Percentiles rank a stretch among this genome's conserved stretches.
Evolutionary conservation across 345 rosid species (phyloP).

Genomic region (Erysimum cheiranthoides): DNA sequence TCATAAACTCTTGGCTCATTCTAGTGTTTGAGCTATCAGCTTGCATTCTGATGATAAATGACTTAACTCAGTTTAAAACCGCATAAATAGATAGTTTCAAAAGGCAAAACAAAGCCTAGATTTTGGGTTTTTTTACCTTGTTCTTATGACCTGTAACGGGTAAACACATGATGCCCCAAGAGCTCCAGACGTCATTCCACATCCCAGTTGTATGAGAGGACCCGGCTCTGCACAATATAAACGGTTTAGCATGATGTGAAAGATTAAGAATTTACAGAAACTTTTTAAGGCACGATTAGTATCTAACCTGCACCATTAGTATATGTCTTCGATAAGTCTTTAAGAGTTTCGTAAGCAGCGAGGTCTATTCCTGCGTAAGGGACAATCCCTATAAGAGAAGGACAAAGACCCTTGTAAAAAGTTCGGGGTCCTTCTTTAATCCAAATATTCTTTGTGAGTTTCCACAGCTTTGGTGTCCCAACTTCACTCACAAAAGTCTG

Average conservation of each 20-base stretch:
- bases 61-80: constrained; percentile 10
- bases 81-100: not conserved
- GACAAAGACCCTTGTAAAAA: constrained; percentile 89
- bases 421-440: constrained; percentile 92
- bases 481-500: constrained; percentile 74
- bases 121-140: constrained; percentile 60
- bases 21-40: constrained; percentile 67
- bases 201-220: constrained; percentile 82
- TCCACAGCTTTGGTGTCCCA: constrained; percentile 75
- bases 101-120: not conserved
- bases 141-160: constrained; percentile 92
- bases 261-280: constrained; percentile 10
- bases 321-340: constrained; percentile 81
- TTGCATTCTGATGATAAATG: constrained; percentile 72
- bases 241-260: constrained; percentile 23
- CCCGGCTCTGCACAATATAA: constrained; percentile 71
- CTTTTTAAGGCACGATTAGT: not conserved
- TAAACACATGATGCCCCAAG: constrained; percentile 95
- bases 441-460: constrained; percentile 79
- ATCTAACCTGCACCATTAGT: constrained; percentile 64
- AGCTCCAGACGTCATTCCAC: constrained; percentile 91
- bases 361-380: constrained; percentile 98
- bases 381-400: constrained; percentile 90
- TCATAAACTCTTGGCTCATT: constrained; percentile 86
- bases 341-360: constrained; percentile 89